A percentile compares a stretch with the other conserved stretches of the same genome.
phyloP scores from a whole-genome alignment of 345 rosid genomes.

The Populus alba region DNA sequence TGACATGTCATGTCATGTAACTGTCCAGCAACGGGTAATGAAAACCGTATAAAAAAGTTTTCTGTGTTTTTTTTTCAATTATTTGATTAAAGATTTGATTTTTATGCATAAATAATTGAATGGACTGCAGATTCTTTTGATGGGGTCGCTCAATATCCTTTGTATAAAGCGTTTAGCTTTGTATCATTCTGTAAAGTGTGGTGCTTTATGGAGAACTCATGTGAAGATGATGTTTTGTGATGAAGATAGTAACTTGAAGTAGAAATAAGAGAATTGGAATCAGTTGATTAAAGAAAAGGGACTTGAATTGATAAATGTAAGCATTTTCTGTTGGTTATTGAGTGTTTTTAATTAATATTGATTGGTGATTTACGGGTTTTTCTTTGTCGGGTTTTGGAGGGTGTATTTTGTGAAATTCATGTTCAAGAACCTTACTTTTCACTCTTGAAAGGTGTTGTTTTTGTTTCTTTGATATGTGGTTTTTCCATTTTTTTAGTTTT shows the following conservation, averaged over 20 bases:
- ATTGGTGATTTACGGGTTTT: constrained; percentile 1
- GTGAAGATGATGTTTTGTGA: constrained; percentile 18
- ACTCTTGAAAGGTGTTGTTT: constrained; percentile 41
- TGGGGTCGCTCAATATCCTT: constrained; percentile 52
- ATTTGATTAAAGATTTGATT: too few species aligned
- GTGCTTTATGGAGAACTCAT: constrained; percentile 24
- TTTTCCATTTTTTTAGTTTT: not conserved
- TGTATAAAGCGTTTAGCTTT: constrained; percentile 53
- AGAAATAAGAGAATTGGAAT: constrained; percentile 44
- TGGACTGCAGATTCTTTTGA: constrained; percentile 21
- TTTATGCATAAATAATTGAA: not conserved
- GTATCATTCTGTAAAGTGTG: constrained; percentile 36
- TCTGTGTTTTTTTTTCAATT: not conserved
- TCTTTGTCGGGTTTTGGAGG: constrained; percentile 31
- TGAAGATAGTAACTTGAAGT: constrained; percentile 23
- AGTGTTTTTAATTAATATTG: not conserved
- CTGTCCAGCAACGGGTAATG: not conserved
- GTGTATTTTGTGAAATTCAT: constrained; percentile 34
- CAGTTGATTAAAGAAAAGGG: constrained; percentile 37
- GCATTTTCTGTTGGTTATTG: not conserved
- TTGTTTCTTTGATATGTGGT: not conserved
- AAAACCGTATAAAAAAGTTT: too few species aligned
- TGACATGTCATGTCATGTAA: not conserved
- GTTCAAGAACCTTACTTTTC: constrained; percentile 52
- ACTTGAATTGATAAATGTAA: constrained; percentile 40